Evolutionary conservation across 768 basidiomycete genomes (phyloP).

Genomic region (Dacryopinax spathularia): DNA sequence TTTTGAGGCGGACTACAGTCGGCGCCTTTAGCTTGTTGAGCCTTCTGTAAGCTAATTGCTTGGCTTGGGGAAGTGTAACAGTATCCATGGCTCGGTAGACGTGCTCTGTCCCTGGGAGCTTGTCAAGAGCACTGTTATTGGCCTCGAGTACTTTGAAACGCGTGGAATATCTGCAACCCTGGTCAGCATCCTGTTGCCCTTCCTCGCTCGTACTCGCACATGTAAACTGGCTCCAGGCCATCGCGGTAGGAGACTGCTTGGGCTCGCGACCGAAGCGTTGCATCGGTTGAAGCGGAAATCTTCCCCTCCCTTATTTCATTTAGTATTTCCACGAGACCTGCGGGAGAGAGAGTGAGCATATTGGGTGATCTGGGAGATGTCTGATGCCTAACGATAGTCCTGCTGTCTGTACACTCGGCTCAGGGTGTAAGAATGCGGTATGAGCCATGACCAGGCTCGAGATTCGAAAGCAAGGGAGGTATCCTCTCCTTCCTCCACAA

Average conservation of each 20-base stretch:
- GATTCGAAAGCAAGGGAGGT: conserved; percentile 33
- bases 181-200: too few species aligned
- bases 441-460: conserved; percentile 26
- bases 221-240: conserved; percentile 64
- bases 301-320: conserved; percentile 35
- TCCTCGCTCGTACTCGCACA: too few species aligned
- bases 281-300: conserved; percentile 26
- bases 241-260: conserved; percentile 52
- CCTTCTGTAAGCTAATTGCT: too few species aligned
- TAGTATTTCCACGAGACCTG: conserved; percentile 33
- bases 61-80: too few species aligned
- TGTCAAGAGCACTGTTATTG: too few species aligned
- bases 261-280: conserved; percentile 41
- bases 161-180: too few species aligned
- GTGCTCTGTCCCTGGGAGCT: too few species aligned
- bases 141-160: too few species aligned
- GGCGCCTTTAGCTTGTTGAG: too few species aligned
- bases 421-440: conserved; percentile 28
- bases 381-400: conserved; percentile 25
- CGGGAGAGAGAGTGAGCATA: background rate
- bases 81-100: too few species aligned
- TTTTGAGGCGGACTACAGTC: too few species aligned
- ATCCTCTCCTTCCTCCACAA: conserved; percentile 20
- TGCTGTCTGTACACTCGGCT: conserved; percentile 34
- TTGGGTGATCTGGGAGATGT: background rate